Evolutionary conservation across 2,329 filamentous ascomycete genomes (phyloP), one percentile per base, ranked within the genome.

Genomic region (Pyrenophora graminea): DNA sequence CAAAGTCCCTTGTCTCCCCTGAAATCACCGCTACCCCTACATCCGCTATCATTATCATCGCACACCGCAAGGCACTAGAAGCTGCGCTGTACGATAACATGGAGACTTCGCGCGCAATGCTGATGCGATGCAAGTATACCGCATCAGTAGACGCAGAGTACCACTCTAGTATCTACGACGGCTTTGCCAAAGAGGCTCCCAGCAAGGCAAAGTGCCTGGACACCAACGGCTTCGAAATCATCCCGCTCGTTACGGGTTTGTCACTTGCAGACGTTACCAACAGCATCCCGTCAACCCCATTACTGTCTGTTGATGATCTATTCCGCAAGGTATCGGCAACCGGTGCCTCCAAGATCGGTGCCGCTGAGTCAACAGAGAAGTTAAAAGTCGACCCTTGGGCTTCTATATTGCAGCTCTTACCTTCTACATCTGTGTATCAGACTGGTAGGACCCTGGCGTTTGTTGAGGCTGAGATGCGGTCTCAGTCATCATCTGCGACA

Each of bases 101-200:
- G 42, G 53, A 56, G 19, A 50, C 45, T 4, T 42, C 50, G 5
- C 32, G 27, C 7, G 27, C 50, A 39, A 53, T 42, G 45, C 18
- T 50, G 6, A 15, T 31, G 5, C 45, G 50, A 6, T 48, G 45
- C 33, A 33, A 34, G 5, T 39, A 31, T 17, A 30, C 15, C 10
- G 3, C 15, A 5, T 31, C 36, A 6, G 9, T 38, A 7, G 53
- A 53, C 17, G 15, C 50, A 4, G 53, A 56, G 31, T 40, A 36
- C 34, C 18, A 44, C 18, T 31, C 8, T 9, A 27, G 9, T 4
- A 8, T 21, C 4, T 10, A 30, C 33, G 12, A 32, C 17, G 6
- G 32, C 2, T 7, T 17, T 8, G 10, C 4, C 3, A 4, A 45
- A 4, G 23, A 30, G 8, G 1, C 33, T 4, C n/a, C 17, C 18